A percentile compares a stretch with the other conserved stretches of the same genome.
These are phyloP conservation scores for Aspergillus japonicus DNA, from an alignment of 2,329 filamentous ascomycete species.

Conservation along the genomic window DNA sequence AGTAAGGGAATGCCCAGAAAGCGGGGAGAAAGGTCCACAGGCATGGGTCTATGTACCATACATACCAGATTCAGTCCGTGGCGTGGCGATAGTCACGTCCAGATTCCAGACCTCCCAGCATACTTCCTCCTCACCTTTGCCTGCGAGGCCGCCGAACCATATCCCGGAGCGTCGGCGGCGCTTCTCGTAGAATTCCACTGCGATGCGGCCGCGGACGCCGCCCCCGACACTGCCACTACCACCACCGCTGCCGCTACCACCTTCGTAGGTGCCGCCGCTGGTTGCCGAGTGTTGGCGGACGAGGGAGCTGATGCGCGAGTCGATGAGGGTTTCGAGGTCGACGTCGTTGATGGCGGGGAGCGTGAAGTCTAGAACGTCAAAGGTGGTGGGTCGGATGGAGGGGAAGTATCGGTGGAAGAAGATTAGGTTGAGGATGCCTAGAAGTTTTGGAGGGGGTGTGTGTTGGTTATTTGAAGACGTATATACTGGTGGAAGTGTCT, in stretches of 20 bases:
- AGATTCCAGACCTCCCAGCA: conserved; percentile 97
- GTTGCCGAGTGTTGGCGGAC: conserved; percentile 70
- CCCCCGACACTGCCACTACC: conserved; percentile 31
- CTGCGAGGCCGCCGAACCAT: conserved; percentile 56
- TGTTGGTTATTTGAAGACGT: neutral
- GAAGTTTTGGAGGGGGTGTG: neutral
- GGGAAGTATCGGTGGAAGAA: conserved; percentile 99
- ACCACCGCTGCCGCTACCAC: conserved; percentile 28
- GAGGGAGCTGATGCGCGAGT: conserved; percentile 76
- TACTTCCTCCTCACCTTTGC: conserved; percentile 80
- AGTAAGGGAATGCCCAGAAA: too few relatives aligned
- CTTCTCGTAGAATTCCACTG: conserved; percentile 94
- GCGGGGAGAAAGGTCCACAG: too few relatives aligned
- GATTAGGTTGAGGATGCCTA: conserved; percentile 91
- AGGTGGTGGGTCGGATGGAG: conserved; percentile 74
- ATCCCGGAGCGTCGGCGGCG: conserved; percentile 75
- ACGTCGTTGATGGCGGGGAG: conserved; percentile 86
- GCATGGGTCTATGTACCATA: conserved; percentile 4
- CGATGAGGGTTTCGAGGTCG: conserved; percentile 89
- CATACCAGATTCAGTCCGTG: conserved; percentile 82
- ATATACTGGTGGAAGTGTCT: neutral
- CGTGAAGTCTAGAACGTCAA: conserved; percentile 86
- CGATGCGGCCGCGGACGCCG: conserved; percentile 73
- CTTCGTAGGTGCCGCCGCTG: conserved; percentile 38
- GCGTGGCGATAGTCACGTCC: conserved; percentile 88